phyloP scores from a whole-genome alignment of 345 rosid genomes.

The Hibiscus syriacus region DNA sequence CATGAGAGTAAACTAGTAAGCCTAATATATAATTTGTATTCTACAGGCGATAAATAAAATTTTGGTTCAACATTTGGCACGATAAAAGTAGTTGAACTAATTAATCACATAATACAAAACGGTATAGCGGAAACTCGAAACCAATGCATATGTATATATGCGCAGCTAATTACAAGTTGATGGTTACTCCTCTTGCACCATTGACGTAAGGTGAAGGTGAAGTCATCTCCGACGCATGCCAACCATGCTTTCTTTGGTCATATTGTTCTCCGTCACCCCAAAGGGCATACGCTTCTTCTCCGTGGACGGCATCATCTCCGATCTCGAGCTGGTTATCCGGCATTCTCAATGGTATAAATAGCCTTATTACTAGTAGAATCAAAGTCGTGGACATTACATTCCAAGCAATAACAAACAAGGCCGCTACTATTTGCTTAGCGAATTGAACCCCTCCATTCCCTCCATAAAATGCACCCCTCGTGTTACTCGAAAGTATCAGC shows the following conservation, averaged over 20 bases:
- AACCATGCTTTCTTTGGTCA: constrained; percentile 56
- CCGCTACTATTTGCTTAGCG: constrained; percentile 69
- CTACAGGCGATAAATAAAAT: no score
- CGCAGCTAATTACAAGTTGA: constrained; percentile 33
- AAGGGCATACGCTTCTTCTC: constrained; percentile 93
- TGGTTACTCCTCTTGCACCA: constrained; percentile 76
- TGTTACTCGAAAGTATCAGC: constrained; percentile 29
- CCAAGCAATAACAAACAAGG: constrained; percentile 61
- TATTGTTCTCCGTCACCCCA: constrained; percentile 97
- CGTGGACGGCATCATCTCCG: constrained; percentile 92
- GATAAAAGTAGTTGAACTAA: no score
- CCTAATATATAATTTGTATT: no score
- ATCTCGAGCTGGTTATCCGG: constrained; percentile 65
- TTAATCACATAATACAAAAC: not conserved
- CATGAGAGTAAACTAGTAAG: no score
- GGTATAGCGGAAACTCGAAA: not conserved
- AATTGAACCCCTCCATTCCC: constrained; percentile 61
- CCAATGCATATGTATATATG: not conserved
- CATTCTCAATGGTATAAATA: constrained; percentile 75
- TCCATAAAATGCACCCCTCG: constrained; percentile 78
- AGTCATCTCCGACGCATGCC: constrained; percentile 23
- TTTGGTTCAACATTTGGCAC: no score
- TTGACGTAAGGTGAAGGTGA: constrained; percentile 42
- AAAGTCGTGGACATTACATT: constrained; percentile 52
- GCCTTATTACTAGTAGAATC: constrained; percentile 47